These are phyloP conservation scores for Botrytis medusae DNA, from an alignment of 2,329 filamentous ascomycete genomes.

Conservation along the genomic window DNA sequence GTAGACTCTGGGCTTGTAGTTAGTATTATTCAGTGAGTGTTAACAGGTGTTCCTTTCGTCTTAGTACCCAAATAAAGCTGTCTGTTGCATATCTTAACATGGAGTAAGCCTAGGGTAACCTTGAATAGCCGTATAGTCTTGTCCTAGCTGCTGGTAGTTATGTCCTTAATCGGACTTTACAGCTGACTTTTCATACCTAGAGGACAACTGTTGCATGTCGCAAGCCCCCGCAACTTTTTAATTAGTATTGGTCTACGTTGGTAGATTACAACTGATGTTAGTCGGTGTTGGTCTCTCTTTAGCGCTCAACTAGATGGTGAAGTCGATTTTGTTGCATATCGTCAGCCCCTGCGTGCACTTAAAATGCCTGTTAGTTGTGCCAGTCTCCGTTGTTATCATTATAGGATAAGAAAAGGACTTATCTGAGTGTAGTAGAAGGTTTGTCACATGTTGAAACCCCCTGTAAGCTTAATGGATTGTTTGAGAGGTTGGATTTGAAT, in stretches of 20 bases:
- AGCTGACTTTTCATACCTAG: accelerated
- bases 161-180: not conserved
- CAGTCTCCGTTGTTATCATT: no score
- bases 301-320: not conserved
- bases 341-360: not conserved
- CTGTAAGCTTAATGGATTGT: not conserved
- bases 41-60: not conserved
- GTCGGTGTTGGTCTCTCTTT: not conserved
- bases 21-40: not conserved
- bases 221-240: not conserved
- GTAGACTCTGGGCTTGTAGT: not conserved
- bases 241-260: not conserved
- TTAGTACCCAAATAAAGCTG: not conserved
- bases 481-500: not conserved
- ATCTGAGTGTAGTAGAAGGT: not conserved
- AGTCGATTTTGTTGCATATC: not conserved
- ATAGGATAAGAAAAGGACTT: not conserved
- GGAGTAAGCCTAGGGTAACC: not conserved
- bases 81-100: not conserved
- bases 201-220: not conserved
- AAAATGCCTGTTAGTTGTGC: not conserved
- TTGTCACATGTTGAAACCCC: not conserved
- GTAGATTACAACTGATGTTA: not conserved
- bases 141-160: not conserved
- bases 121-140: not conserved